Evolutionary conservation across 225 moss, liverwort and hornwort genomes (phyloP).

Genomic region (Lunularia cruciata): DNA sequence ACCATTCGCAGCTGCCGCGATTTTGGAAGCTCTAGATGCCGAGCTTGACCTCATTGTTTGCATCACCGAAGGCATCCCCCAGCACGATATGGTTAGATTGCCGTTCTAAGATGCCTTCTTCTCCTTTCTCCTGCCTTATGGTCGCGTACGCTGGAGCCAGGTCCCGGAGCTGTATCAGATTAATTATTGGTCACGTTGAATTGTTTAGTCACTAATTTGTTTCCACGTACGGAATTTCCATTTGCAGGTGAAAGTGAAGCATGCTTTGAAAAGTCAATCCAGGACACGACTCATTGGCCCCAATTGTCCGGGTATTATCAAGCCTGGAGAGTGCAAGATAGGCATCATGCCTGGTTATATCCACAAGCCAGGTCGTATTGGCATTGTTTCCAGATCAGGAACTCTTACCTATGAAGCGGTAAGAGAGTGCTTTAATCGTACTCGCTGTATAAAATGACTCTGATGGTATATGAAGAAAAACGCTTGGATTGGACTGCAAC

Average conservation of each 20-base stretch:
- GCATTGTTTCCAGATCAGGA: conserved; percentile 64
- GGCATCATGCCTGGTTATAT: conserved; percentile 71
- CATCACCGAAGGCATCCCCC: conserved; percentile 67
- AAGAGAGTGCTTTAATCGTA: background rate
- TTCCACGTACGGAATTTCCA: background rate
- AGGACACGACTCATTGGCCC: conserved; percentile 58
- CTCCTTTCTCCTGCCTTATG: background rate
- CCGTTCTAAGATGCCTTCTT: background rate
- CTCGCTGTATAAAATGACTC: no score
- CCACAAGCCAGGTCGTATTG: conserved; percentile 58
- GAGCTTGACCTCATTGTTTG: conserved; percentile 61
- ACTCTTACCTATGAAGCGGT: conserved; percentile 69
- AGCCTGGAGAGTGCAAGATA: conserved; percentile 67
- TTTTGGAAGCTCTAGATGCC: conserved; percentile 59
- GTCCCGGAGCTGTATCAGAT: background rate
- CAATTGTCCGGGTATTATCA: conserved; percentile 64
- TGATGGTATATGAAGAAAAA: no score
- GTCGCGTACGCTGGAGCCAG: background rate
- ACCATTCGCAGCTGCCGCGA: conserved; percentile 46
- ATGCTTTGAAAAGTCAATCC: conserved; percentile 49
- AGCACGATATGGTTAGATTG: conserved; percentile 57
- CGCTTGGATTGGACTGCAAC: no score
- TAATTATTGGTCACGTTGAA: background rate
- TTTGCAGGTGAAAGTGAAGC: conserved; percentile 51
- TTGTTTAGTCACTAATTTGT: background rate